Conservation (phyloP, 768 basidiomycete genomes). For the Boletus insuetus region DNA sequence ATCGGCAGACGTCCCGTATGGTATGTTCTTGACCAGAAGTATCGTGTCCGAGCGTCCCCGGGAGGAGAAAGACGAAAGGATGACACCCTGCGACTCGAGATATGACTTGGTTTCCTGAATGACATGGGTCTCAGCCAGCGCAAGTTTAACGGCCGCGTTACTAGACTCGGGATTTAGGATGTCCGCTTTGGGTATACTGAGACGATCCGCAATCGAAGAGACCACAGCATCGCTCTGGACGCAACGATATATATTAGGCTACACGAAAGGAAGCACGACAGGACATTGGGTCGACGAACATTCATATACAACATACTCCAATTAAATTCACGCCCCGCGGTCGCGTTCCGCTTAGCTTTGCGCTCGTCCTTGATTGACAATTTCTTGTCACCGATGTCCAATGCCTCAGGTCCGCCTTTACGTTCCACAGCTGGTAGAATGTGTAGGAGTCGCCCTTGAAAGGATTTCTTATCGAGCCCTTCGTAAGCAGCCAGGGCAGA, state of each 20-base stretch:
- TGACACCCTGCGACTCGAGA: slow-evolving; percentile 74
- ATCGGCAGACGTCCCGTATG: slow-evolving; percentile 76
- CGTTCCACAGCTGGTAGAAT: slow-evolving; percentile 82
- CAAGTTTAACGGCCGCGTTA: slow-evolving; percentile 89
- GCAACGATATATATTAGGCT: slow-evolving; percentile 19
- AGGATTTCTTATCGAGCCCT: slow-evolving; percentile 75
- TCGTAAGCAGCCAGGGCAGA: slow-evolving; percentile 70
- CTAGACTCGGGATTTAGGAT: slow-evolving; percentile 83
- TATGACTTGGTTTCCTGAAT: slow-evolving; percentile 93
- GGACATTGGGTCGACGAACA: slow-evolving; percentile 52
- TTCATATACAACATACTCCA: slow-evolving; percentile 98
- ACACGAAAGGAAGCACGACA: slow-evolving; percentile 15
- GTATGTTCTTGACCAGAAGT: slow-evolving; percentile 95
- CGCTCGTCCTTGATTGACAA: slow-evolving; percentile 58
- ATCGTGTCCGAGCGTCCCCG: slow-evolving; percentile 67
- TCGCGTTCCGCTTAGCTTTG: slow-evolving; percentile 59
- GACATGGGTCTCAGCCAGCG: slow-evolving; percentile 93
- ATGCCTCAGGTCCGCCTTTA: slow-evolving; percentile 44
- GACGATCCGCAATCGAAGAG: slow-evolving; percentile 83
- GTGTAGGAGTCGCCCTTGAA: slow-evolving; percentile 91
- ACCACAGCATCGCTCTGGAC: slow-evolving; percentile 90
- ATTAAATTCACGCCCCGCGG: slow-evolving; percentile 78
- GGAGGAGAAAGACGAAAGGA: slow-evolving; percentile 55
- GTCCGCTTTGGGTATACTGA: slow-evolving; percentile 83
- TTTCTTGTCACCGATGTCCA: slow-evolving; percentile 41